Evolutionary conservation across 2,329 filamentous ascomycete species (phyloP).

Genomic region (Alternaria panax): DNA sequence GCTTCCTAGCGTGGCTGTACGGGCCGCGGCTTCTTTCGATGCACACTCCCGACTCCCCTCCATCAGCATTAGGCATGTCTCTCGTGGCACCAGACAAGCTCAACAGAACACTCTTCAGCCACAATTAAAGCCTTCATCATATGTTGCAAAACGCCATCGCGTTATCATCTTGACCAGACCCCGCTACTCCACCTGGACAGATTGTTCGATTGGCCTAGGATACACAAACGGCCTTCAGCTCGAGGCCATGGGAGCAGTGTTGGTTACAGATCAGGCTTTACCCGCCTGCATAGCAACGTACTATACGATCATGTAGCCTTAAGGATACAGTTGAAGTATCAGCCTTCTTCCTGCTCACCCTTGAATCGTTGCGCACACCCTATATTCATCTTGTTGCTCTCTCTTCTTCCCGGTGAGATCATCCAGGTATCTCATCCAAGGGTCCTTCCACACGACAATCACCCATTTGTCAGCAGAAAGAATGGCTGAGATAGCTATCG

Average conservation of each 20-base stretch:
- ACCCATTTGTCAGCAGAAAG: background rate
- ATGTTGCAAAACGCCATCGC: slow-evolving; percentile 1
- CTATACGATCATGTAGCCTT: slow-evolving; percentile 21
- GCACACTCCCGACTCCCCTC: slow-evolving; percentile 6
- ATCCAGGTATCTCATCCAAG: background rate
- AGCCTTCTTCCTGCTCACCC: slow-evolving; percentile 19
- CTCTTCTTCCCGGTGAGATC: background rate
- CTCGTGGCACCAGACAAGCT: slow-evolving; percentile 1
- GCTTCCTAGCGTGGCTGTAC: slow-evolving; percentile 20
- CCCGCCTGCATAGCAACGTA: slow-evolving; percentile 19
- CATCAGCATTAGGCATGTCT: background rate
- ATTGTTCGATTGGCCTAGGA: slow-evolving; percentile 24
- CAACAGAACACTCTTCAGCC: slow-evolving; percentile 4
- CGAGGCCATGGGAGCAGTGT: slow-evolving; percentile 38
- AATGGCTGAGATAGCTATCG: slow-evolving; percentile 37
- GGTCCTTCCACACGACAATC: background rate
- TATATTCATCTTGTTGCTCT: background rate
- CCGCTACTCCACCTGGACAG: slow-evolving; percentile 10
- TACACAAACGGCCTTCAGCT: slow-evolving; percentile 26
- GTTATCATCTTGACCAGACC: slow-evolving; percentile 15
- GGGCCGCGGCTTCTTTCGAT: slow-evolving; percentile 5
- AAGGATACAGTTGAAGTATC: slow-evolving; percentile 22
- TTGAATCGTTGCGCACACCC: background rate
- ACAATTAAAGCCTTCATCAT: slow-evolving; percentile 2
- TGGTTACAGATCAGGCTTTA: slow-evolving; percentile 21